Evolutionary conservation across 2,329 filamentous ascomycete genomes (phyloP), one percentile per base, ranked within the genome.

Genomic region (Xenosphaeropsis pyriputrescens): DNA sequence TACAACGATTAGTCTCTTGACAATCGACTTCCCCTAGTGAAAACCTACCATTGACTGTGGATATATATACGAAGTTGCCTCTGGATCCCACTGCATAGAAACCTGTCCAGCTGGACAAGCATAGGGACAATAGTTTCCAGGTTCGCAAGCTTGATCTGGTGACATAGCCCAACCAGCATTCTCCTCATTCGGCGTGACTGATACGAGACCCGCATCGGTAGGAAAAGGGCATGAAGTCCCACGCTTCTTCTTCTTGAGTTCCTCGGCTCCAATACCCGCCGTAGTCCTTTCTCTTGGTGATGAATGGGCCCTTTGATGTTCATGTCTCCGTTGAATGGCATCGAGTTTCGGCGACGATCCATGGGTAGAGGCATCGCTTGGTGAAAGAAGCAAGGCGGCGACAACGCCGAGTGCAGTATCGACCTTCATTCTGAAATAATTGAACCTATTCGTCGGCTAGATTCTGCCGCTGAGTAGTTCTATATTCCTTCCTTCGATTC

Each of bases 81-180:
- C 57, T 0, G 78, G 75, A 51, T 85, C 74, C 83, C 83, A 88
- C 57, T 89, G 83, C 44, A 75, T 72, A 66, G 81, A 83, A 18
- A 88, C 72, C 62, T 84, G 72, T 41, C 82, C 82, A 0, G 81
- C 57, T 41, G 77, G 79, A 55, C 83, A 88, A 38, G 83, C 82
- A 54, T 82, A 78, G 2, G 83, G 83, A 52, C 83, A 88, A 58
- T 79, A 86, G 46, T 56, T 70, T 41, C 75, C 79, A 4, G 74
- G 68, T 41, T 62, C 64, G 56, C 83, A 88, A 38, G 69, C 55
- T 53, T 81, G 71, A 55, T 88, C 76, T 4, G 82, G 81, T 50
- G 78, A 81, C 72, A 88, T 76, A 32, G 82, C 83, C 76, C 82
- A 89, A 43, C 83, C 83, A 36, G 65, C 78, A 59, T 89, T 89